These are phyloP conservation scores for Tolypocladium inflatum DNA, from an alignment of 2,329 filamentous ascomycete genomes.

Conservation along the genomic window DNA sequence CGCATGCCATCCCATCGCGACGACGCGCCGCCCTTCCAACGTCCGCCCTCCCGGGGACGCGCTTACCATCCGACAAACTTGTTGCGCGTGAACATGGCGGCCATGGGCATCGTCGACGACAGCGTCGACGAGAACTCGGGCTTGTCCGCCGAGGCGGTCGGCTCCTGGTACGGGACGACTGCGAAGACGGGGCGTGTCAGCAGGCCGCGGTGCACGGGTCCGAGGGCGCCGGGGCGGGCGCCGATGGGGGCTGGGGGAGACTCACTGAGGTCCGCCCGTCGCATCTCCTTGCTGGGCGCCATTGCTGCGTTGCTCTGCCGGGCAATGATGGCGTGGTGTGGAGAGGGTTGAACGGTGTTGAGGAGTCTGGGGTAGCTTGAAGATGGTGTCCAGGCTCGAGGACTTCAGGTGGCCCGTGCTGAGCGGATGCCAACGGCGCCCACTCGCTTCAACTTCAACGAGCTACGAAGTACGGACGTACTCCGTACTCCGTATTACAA, in stretches of 20 bases:
- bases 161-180: constrained; percentile 87
- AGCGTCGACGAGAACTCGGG: constrained; percentile 65
- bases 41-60: not conserved
- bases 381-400: not conserved
- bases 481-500: not conserved
- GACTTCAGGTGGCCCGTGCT: not conserved
- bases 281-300: constrained; percentile 33
- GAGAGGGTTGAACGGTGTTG: not conserved
- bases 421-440: not conserved
- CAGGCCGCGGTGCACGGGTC: not conserved
- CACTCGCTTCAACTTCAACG: not conserved
- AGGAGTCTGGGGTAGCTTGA: not conserved
- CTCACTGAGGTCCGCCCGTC: constrained; percentile 34
- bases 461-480: no score
- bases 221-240: not conserved
- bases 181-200: not conserved
- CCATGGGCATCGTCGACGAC: constrained; percentile 83
- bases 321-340: not conserved
- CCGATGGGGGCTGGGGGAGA: not conserved
- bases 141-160: constrained; percentile 51
- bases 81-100: constrained; percentile 88
- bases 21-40: not conserved
- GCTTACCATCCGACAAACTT: constrained; percentile 61
- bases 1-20: not conserved
- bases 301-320: constrained; percentile 14